Evolutionary conservation across 2,329 filamentous ascomycete genomes (phyloP), one percentile per base, ranked within the genome.

Genomic region (Xylariaceae sp.): DNA sequence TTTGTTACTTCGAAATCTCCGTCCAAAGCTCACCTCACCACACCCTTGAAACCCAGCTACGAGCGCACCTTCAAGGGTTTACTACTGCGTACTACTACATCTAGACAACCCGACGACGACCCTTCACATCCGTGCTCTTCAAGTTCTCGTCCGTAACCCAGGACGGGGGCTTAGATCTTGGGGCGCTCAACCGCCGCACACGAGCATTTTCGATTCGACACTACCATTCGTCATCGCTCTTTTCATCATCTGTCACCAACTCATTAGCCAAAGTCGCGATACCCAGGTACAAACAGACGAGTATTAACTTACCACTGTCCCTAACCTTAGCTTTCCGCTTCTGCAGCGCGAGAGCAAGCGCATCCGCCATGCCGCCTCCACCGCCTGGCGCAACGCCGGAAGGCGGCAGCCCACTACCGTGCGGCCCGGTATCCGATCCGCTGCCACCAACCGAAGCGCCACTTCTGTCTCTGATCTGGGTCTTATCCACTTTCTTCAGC

Each of bases 251-350:
- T 90, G 58, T 32, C 44, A 52, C 7, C 11, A 42, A 44, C n/a
- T 51, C 40, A 55, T 55, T 49, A 54, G 44, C 11, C 33, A 41
- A 6, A 31, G 5, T n/a, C 27, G 1, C 10, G 33, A 38, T 10
- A 18, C n/a, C 22, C 17, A 41, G 17, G 19, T 27, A 7, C 22
- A 27, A 5, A 27, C 7, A 61, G 7, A 15, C 45, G 44, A 9
- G 15, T 27, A 45, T 44, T 51, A 49, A 86, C 89, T 83, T 82
- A 96, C 92, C 92, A 77, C 89, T 95, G 68, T 89, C 86, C 72
- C 89, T 89, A 67, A 96, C 92, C 77, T 95, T 96, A 70, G 90
- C 83, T 76, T 96, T 96, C 68, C 92, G 80, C 72, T 89, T 87
- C 64, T 86, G 82, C 61, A 91, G 70, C 49, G 86, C 87, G 52